phyloP scores from a whole-genome alignment of 1,284 basidiomycete species.

The Ceratobasidium theobromae region DNA sequence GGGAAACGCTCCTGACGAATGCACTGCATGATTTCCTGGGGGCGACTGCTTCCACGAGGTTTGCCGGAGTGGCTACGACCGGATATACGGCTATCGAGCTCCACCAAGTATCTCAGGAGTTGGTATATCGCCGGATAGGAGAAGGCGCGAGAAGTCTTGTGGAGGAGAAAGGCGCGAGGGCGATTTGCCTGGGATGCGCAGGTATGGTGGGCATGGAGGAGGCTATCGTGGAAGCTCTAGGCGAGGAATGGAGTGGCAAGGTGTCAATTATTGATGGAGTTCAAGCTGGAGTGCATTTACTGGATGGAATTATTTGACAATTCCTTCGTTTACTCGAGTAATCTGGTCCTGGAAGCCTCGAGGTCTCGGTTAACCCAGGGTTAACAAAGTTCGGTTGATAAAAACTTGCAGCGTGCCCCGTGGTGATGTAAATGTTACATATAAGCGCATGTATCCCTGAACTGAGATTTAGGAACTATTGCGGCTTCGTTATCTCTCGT shows the following conservation, averaged over 20 bases:
- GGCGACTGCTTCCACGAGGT: slow-evolving; percentile 39
- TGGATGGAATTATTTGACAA: slow-evolving; percentile 9
- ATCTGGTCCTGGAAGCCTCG: no score
- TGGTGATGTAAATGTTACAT: no score
- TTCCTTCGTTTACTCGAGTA: no score
- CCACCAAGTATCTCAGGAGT: slow-evolving; percentile 43
- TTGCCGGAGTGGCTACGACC: slow-evolving; percentile 50
- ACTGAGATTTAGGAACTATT: no score
- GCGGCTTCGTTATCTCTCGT: no score
- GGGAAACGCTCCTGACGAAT: slow-evolving; percentile 48
- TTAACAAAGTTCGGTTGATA: no score
- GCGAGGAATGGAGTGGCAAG: slow-evolving; percentile 38
- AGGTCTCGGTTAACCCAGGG: no score
- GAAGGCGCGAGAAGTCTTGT: slow-evolving; percentile 41
- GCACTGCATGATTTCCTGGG: slow-evolving; percentile 43
- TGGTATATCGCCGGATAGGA: slow-evolving; percentile 47
- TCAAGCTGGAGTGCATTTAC: slow-evolving; percentile 42
- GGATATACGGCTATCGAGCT: slow-evolving; percentile 50
- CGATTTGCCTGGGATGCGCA: slow-evolving; percentile 53
- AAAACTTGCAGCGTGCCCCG: no score
- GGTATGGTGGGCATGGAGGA: slow-evolving; percentile 53
- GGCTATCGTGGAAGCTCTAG: slow-evolving; percentile 44
- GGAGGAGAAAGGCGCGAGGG: slow-evolving; percentile 43
- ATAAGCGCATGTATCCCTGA: no score
- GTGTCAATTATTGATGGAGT: slow-evolving; percentile 52